Evolutionary conservation across 2,329 filamentous ascomycete genomes (phyloP).

Genomic region (Didymella arachidicola): DNA sequence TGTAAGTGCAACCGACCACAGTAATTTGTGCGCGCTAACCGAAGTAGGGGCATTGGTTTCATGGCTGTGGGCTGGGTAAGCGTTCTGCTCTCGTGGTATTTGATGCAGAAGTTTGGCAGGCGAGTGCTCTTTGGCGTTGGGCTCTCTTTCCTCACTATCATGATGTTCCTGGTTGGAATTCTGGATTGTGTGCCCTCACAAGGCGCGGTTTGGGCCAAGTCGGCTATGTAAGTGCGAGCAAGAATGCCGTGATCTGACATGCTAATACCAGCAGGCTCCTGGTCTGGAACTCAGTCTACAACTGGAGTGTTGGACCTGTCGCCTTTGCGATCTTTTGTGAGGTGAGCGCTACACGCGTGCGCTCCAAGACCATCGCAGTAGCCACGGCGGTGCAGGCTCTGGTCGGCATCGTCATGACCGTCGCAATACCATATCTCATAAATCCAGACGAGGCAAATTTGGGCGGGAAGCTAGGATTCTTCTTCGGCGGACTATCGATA

Average conservation of each 20-base stretch:
- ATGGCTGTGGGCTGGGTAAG: conserved; percentile 74
- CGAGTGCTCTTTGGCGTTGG: conserved; percentile 74
- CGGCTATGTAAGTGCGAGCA: conserved; percentile 43
- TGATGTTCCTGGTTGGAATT: conserved; percentile 81
- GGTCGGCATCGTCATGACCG: conserved; percentile 42
- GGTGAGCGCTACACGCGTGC: conserved; percentile 75
- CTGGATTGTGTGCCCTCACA: conserved; percentile 64
- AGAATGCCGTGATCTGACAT: neutral
- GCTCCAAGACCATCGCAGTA: conserved; percentile 82
- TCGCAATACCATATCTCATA: conserved; percentile 51
- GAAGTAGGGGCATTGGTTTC: conserved; percentile 56
- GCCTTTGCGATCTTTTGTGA: conserved; percentile 83
- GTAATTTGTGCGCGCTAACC: neutral
- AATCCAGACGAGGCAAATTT: conserved; percentile 51
- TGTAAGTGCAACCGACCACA: conserved; percentile 20
- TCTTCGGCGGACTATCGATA: conserved; percentile 47
- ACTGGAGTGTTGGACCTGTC: conserved; percentile 83
- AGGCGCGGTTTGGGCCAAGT: conserved; percentile 46
- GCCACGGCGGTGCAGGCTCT: conserved; percentile 59
- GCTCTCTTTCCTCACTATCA: conserved; percentile 61
- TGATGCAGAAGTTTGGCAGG: conserved; percentile 78
- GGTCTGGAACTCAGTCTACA: conserved; percentile 67
- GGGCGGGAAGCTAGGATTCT: conserved; percentile 52
- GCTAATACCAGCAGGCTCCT: conserved; percentile 16
- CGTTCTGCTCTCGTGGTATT: conserved; percentile 77